Conservation (phyloP, 371 early-diverging fungal genomes). For the Zancudomyces culisetae region DNA sequence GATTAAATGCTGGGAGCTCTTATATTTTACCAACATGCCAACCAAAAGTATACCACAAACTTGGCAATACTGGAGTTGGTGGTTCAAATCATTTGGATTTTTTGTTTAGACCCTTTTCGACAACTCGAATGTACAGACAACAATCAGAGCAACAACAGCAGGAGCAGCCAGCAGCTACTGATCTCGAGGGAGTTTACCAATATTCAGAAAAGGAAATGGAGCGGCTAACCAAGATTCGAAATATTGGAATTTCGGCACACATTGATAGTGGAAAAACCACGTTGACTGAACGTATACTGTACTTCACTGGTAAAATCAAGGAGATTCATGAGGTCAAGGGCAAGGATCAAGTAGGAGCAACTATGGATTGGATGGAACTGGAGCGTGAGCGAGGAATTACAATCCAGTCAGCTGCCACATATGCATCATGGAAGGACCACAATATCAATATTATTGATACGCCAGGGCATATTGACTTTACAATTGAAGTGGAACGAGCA, state of each 20-base stretch:
- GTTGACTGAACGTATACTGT: conserved; percentile 89
- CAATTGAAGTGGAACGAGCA: conserved; percentile 81
- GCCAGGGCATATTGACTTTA: conserved; percentile 82
- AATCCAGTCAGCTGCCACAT: conserved; percentile 78
- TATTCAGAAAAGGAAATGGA: too few relatives aligned
- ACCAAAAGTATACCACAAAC: too few relatives aligned
- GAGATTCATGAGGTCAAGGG: conserved; percentile 95
- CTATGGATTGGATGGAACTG: conserved; percentile 97
- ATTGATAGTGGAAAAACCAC: conserved; percentile 98
- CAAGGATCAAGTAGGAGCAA: conserved; percentile 92
- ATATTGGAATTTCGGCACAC: conserved; percentile 97
- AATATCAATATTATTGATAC: conserved; percentile 84
- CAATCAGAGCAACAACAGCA: too few relatives aligned
- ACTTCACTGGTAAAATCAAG: conserved; percentile 88
- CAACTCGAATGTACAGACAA: too few relatives aligned
- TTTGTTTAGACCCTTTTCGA: too few relatives aligned
- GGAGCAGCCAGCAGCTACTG: too few relatives aligned
- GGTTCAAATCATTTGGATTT: too few relatives aligned
- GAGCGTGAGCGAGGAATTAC: conserved; percentile 94
- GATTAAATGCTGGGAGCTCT: too few relatives aligned
- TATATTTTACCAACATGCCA: too few relatives aligned
- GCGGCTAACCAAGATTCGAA: conserved; percentile 50
- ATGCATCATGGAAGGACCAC: conserved; percentile 58
- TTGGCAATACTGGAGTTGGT: too few relatives aligned
- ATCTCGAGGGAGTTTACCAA: too few relatives aligned